Conservation (phyloP, 2,329 filamentous ascomycete genomes). For the Alternaria rosae region DNA sequence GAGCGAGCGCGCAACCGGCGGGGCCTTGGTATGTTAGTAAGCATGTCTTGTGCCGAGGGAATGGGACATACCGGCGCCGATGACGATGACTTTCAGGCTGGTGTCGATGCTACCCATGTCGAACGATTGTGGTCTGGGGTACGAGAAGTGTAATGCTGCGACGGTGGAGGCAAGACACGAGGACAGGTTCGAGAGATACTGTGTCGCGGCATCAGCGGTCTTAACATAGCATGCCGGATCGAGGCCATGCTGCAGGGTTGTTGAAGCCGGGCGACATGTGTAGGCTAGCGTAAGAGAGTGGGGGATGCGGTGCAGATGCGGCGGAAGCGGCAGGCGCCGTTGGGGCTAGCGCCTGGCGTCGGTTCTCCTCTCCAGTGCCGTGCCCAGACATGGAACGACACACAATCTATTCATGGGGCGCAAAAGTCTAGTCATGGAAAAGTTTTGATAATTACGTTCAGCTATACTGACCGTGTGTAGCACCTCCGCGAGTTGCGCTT, state of each 20-base stretch:
- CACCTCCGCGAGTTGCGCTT: neutral
- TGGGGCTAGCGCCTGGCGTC: constrained; percentile 12
- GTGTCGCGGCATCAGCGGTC: neutral
- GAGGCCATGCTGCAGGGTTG: neutral
- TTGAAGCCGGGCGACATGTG: neutral
- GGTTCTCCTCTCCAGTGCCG: constrained; percentile 27
- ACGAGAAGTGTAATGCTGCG: too few relatives aligned
- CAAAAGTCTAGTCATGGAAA: neutral
- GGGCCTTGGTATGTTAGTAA: constrained; percentile 40
- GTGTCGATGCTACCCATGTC: constrained; percentile 8
- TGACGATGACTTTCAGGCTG: constrained; percentile 31
- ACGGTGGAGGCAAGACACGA: neutral
- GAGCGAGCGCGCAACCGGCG: constrained; percentile 52
- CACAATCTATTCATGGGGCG: neutral
- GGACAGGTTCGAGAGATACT: neutral
- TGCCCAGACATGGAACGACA: neutral
- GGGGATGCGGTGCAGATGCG: constrained; percentile 3
- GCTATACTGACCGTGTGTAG: neutral
- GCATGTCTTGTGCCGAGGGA: neutral
- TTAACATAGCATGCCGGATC: neutral
- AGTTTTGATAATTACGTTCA: neutral
- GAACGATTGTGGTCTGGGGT: neutral
- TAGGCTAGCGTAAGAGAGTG: neutral
- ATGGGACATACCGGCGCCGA: constrained; percentile 29
- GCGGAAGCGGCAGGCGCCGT: constrained; percentile 11